Conservation (phyloP, 2,329 filamentous ascomycete genomes). For the Nothopassalora personata region DNA sequence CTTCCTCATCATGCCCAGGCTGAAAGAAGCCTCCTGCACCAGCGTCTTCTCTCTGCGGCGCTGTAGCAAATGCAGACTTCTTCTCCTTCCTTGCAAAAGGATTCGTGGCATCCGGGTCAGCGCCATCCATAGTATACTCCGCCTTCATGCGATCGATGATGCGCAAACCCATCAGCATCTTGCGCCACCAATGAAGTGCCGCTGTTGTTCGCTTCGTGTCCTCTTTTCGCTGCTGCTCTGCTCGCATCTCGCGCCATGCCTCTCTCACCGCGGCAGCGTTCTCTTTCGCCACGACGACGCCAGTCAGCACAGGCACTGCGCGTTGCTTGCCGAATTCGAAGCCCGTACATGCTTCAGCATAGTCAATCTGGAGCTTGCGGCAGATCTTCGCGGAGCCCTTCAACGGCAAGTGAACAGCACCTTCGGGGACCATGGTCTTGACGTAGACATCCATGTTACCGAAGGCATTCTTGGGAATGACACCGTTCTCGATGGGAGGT, state of each 20-base stretch:
- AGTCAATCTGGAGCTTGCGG: slow-evolving; percentile 77
- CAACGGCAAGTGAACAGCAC: slow-evolving; percentile 77
- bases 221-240: slow-evolving; percentile 71
- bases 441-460: slow-evolving; percentile 97
- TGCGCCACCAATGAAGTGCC: slow-evolving; percentile 74
- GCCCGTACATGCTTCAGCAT: slow-evolving; percentile 87
- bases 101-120: slow-evolving; percentile 48
- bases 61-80: slow-evolving; percentile 14
- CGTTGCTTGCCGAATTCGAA: slow-evolving; percentile 96
- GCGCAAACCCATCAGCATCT: slow-evolving; percentile 76
- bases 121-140: slow-evolving; percentile 62
- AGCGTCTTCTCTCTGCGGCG: slow-evolving; percentile 16
- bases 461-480: slow-evolving; percentile 90
- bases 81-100: slow-evolving; percentile 42
- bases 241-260: slow-evolving; percentile 67
- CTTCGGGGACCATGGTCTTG: slow-evolving; percentile 82
- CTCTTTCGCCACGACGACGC: slow-evolving; percentile 81
- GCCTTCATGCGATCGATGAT: slow-evolving; percentile 71
- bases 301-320: slow-evolving; percentile 86
- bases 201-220: slow-evolving; percentile 74
- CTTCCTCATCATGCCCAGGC: slow-evolving; percentile 33
- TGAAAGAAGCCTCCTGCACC: slow-evolving; percentile 41
- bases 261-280: slow-evolving; percentile 69
- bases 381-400: slow-evolving; percentile 74
- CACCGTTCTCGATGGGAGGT: slow-evolving; percentile 68